Percentiles rank a stretch among this genome's conserved stretches.
phyloP scores from a whole-genome alignment of 768 basidiomycete species.

The Cystobasidium onofrii region DNA sequence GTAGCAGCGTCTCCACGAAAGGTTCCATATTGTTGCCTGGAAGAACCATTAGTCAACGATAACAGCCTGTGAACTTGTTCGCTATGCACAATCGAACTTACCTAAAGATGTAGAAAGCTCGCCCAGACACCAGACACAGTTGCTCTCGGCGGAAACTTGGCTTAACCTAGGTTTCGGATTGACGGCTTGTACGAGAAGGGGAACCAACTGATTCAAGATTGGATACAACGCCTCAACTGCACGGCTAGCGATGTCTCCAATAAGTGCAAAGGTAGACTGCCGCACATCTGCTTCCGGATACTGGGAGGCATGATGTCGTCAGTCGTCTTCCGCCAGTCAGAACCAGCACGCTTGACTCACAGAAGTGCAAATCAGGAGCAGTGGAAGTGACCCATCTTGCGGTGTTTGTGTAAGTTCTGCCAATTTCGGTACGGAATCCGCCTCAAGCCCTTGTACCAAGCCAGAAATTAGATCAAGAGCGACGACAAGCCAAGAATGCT shows the following conservation, averaged over 20 bases:
- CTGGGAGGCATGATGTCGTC: constrained; percentile 37
- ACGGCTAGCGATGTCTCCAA: constrained; percentile 94
- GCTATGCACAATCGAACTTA: not conserved
- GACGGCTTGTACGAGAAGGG: constrained; percentile 76
- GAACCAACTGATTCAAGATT: constrained; percentile 78
- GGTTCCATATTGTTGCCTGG: constrained; percentile 81
- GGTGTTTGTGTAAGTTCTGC: constrained; percentile 61
- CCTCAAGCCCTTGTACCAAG: constrained; percentile 81
- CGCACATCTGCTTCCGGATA: constrained; percentile 92
- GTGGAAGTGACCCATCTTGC: constrained; percentile 66
- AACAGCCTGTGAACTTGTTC: too few relatives aligned
- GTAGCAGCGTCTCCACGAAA: constrained; percentile 78
- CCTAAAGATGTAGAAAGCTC: constrained; percentile 73
- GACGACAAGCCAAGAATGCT: constrained; percentile 93
- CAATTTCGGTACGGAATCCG: constrained; percentile 52
- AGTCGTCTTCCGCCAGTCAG: not conserved
- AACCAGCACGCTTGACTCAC: constrained; percentile 42
- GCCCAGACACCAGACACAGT: constrained; percentile 97
- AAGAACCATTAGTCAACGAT: not conserved
- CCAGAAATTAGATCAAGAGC: constrained; percentile 94
- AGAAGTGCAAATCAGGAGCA: constrained; percentile 81
- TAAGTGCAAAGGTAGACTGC: constrained; percentile 91
- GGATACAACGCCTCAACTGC: constrained; percentile 80
- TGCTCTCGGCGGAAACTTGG: constrained; percentile 93
- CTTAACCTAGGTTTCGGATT: constrained; percentile 87